Conservation (phyloP, 306 rosid species). For the Gynostemma pentaphyllum region DNA sequence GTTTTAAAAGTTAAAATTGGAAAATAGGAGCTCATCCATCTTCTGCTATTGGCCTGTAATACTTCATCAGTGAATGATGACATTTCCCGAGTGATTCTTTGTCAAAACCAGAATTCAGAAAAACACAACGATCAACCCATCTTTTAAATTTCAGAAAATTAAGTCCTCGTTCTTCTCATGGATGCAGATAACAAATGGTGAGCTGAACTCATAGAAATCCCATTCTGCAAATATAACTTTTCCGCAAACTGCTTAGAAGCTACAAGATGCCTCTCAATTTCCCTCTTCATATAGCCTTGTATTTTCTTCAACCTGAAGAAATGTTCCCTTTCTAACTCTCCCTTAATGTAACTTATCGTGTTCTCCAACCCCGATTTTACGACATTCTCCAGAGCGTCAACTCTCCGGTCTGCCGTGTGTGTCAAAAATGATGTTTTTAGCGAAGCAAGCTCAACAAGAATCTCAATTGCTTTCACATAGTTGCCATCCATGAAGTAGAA, state of each 20-base stretch:
- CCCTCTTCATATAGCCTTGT: constrained; percentile 74
- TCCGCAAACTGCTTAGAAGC: constrained; percentile 28
- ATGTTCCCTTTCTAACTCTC: constrained; percentile 75
- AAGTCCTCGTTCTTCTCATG: constrained; percentile 54
- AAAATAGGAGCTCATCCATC: too few relatives aligned
- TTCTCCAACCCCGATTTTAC: constrained; percentile 74
- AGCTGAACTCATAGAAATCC: constrained; percentile 37
- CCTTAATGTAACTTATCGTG: constrained; percentile 67
- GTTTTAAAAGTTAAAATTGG: too few relatives aligned
- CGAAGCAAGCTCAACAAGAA: constrained; percentile 85
- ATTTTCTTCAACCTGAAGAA: constrained; percentile 89
- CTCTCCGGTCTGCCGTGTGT: constrained; percentile 74
- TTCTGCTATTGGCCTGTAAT: too few relatives aligned
- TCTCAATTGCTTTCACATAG: constrained; percentile 68
- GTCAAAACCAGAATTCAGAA: too few relatives aligned
- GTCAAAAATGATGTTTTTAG: constrained; percentile 81
- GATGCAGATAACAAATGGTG: constrained; percentile 44
- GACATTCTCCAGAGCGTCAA: constrained; percentile 76
- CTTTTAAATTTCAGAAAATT: constrained; percentile 30
- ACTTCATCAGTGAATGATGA: too few relatives aligned
- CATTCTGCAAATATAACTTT: constrained; percentile 33
- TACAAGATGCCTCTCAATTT: constrained; percentile 48
- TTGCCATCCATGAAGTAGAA: too few relatives aligned
- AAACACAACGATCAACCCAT: neutral
- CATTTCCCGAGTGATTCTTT: too few relatives aligned